These are phyloP conservation scores for Trichaptum fuscoviolaceum DNA, from an alignment of 768 basidiomycete species.

Conservation along the genomic window DNA sequence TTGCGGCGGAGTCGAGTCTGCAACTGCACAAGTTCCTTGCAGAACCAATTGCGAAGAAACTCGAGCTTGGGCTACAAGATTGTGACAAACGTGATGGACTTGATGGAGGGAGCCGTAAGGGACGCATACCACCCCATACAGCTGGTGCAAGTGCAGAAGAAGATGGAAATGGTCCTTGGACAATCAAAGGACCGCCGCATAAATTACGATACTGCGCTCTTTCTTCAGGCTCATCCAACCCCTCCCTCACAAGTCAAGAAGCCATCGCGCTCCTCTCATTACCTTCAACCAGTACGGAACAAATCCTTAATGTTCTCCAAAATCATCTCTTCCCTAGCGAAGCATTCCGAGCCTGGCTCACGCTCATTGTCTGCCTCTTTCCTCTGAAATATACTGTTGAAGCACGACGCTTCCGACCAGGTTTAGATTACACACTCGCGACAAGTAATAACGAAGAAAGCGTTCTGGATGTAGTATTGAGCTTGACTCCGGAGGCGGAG, in stretches of 20 bases:
- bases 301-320: conserved; percentile 63
- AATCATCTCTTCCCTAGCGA: conserved; percentile 70
- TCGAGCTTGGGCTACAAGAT: conserved; percentile 61
- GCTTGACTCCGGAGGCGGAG: conserved; percentile 65
- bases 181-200: conserved; percentile 81
- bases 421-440: conserved; percentile 92
- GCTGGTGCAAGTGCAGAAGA: conserved; percentile 43
- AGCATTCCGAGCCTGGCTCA: conserved; percentile 91
- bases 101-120: conserved; percentile 40
- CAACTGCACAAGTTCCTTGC: conserved; percentile 85
- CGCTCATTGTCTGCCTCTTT: conserved; percentile 63
- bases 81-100: conserved; percentile 63
- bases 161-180: conserved; percentile 42
- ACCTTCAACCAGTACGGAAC: conserved; percentile 39
- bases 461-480: conserved; percentile 80
- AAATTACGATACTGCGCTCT: conserved; percentile 90
- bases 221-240: conserved; percentile 15
- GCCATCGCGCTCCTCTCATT: conserved; percentile 20
- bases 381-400: conserved; percentile 70
- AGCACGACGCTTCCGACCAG: conserved; percentile 85
- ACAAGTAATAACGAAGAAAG: conserved; percentile 79
- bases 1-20: conserved; percentile 81
- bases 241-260: conserved; percentile 11
- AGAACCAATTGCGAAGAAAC: conserved; percentile 56
- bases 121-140: conserved; percentile 60